A percentile compares a stretch with the other conserved stretches of the same genome.
Evolutionary conservation across 257 asterid genomes (phyloP).

Genomic region (Gentiana macrophylla): DNA sequence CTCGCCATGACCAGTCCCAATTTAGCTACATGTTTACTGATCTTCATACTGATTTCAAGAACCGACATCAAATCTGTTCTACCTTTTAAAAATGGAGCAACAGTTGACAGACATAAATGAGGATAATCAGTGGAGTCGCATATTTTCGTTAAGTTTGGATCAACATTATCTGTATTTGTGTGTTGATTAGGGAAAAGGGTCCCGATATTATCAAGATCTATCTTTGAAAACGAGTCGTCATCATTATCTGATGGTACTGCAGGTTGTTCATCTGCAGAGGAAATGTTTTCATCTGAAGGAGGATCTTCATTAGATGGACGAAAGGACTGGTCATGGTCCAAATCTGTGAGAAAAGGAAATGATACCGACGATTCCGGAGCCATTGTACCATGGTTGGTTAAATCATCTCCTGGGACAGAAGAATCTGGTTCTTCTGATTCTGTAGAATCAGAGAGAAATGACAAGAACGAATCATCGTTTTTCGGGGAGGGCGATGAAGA

Average conservation of each 20-base stretch:
- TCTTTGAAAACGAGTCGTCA: neutral
- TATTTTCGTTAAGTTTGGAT: conserved; percentile 9
- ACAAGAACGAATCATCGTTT: neutral
- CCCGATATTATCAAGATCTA: neutral
- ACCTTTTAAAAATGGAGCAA: conserved; percentile 10
- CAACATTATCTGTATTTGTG: neutral
- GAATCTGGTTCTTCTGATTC: neutral
- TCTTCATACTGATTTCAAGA: conserved; percentile 12
- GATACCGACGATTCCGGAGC: neutral
- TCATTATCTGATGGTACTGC: neutral
- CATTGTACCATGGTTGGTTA: neutral
- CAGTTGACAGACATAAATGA: conserved; percentile 17
- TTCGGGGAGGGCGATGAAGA: neutral
- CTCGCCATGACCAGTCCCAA: neutral
- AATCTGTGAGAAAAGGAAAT: neutral
- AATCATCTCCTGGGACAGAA: neutral
- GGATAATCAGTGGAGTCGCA: conserved; percentile 27
- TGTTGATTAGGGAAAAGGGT: neutral
- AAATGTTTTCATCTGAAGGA: neutral
- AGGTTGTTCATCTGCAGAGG: neutral
- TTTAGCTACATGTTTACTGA: conserved; percentile 12
- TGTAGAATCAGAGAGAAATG: neutral
- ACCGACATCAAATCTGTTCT: neutral
- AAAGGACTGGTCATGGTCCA: neutral
- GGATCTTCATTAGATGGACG: conserved; percentile 4